Evolutionary conservation across 345 rosid species (phyloP).

Genomic region (Salix purpurea): DNA sequence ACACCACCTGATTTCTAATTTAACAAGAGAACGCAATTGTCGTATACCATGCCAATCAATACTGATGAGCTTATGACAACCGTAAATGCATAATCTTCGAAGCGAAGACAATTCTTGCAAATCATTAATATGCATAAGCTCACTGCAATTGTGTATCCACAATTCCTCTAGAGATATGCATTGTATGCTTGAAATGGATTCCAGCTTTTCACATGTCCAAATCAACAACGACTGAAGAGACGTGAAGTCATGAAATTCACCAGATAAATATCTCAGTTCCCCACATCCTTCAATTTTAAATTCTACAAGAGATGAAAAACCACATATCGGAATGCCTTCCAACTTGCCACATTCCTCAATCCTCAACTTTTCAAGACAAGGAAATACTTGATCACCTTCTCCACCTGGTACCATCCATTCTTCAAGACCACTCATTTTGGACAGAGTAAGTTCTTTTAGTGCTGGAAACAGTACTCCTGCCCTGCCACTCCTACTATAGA

Average conservation of each 20-base stretch:
- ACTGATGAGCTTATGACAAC: no score
- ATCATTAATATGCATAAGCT: no score
- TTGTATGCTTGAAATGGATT: background rate
- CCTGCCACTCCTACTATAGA: background rate
- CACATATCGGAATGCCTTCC: background rate
- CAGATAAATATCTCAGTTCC: background rate
- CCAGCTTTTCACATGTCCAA: background rate
- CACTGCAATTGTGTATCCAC: accelerated
- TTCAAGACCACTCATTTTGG: background rate
- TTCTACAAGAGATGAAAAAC: background rate
- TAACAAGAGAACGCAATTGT: no score
- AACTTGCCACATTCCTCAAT: background rate
- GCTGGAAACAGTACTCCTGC: background rate
- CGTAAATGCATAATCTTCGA: accelerated
- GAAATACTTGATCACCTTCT: no score
- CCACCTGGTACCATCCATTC: constrained; percentile 1
- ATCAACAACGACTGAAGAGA: background rate
- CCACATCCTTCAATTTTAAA: background rate
- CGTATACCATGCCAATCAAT: no score
- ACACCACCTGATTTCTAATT: accelerated
- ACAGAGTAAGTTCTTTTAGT: background rate
- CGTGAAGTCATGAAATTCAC: background rate
- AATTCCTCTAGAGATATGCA: background rate
- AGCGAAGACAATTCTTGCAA: no score
- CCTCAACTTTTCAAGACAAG: constrained; percentile 10